These are phyloP conservation scores for Podaxis carcinomalis DNA, from an alignment of 768 basidiomycete genomes.

Conservation along the genomic window DNA sequence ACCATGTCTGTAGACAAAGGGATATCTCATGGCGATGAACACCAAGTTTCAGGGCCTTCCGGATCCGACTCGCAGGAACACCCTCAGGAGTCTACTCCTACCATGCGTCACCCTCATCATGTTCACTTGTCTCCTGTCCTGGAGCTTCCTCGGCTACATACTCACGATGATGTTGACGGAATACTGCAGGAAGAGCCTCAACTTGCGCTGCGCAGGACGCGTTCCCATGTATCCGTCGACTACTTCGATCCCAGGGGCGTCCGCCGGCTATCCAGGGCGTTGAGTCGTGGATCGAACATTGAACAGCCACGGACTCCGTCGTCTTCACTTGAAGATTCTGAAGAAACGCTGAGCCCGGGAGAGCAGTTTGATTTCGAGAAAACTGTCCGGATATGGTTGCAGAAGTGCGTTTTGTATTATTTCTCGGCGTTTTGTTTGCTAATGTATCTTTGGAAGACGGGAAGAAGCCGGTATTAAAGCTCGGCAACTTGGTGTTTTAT, in stretches of 20 bases:
- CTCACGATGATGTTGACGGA: neutral
- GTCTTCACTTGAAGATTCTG: conserved; percentile 18
- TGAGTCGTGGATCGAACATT: conserved; percentile 25
- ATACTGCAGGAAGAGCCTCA: neutral
- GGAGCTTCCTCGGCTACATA: neutral
- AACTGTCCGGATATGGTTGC: conserved; percentile 24
- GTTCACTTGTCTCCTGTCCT: neutral
- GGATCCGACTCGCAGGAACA: neutral
- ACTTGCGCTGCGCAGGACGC: neutral
- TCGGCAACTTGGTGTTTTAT: conserved; percentile 58
- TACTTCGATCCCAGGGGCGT: conserved; percentile 55
- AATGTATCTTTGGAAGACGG: conserved; percentile 26
- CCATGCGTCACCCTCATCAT: neutral
- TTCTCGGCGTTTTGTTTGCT: neutral
- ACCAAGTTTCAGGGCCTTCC: neutral
- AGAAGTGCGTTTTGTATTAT: conserved; percentile 26
- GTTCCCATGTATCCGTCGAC: conserved; percentile 36
- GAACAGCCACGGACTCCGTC: conserved; percentile 3
- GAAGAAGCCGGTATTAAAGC: conserved; percentile 44
- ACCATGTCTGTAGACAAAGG: neutral
- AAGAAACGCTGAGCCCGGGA: conserved; percentile 18
- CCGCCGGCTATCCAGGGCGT: conserved; percentile 29
- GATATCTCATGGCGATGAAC: neutral
- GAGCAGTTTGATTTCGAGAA: conserved; percentile 36
- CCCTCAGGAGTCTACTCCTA: neutral